Conservation (phyloP, 2,329 filamentous ascomycete genomes). For the Cercospora sesami region DNA sequence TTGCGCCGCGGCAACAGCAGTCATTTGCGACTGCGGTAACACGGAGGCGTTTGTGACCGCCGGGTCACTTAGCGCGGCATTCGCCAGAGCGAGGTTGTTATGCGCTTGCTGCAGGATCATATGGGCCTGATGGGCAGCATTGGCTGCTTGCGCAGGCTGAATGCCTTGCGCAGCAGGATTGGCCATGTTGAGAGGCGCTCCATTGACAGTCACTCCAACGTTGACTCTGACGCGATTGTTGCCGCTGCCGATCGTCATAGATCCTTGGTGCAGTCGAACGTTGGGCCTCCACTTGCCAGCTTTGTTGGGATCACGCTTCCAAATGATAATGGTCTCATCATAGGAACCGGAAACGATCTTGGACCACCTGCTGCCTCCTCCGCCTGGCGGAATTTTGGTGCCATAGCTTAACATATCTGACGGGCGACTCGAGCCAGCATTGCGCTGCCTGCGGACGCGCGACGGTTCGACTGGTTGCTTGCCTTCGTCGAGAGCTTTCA, state of each 20-base stretch:
- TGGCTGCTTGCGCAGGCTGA: conserved; percentile 14
- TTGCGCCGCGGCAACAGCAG: conserved; percentile 24
- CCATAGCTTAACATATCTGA: conserved; percentile 77
- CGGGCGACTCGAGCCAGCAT: conserved; percentile 72
- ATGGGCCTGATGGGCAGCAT: conserved; percentile 21
- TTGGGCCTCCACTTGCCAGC: conserved; percentile 81
- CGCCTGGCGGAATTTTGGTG: conserved; percentile 84
- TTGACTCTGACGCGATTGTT: conserved; percentile 12
- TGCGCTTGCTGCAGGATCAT: conserved; percentile 26
- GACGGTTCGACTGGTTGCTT: conserved; percentile 38
- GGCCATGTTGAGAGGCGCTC: conserved; percentile 16
- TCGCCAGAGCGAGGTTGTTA: conserved; percentile 22
- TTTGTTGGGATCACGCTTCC: conserved; percentile 68
- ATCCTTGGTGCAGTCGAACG: conserved; percentile 54
- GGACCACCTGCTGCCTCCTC: conserved; percentile 83
- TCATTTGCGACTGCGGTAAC: conserved; percentile 19
- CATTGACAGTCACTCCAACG: conserved; percentile 7
- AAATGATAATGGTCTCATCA: conserved; percentile 92
- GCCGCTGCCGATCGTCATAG: conserved; percentile 7
- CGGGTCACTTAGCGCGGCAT: conserved; percentile 23
- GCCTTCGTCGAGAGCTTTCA: conserved; percentile 56
- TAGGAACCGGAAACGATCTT: conserved; percentile 98
- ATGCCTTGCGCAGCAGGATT: conserved; percentile 14
- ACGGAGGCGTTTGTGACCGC: conserved; percentile 9
- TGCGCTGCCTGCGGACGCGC: conserved; percentile 46